A percentile compares a stretch with the other conserved stretches of the same genome.
phyloP scores from a whole-genome alignment of 129 eudicot species.

The Arctium lappa region DNA sequence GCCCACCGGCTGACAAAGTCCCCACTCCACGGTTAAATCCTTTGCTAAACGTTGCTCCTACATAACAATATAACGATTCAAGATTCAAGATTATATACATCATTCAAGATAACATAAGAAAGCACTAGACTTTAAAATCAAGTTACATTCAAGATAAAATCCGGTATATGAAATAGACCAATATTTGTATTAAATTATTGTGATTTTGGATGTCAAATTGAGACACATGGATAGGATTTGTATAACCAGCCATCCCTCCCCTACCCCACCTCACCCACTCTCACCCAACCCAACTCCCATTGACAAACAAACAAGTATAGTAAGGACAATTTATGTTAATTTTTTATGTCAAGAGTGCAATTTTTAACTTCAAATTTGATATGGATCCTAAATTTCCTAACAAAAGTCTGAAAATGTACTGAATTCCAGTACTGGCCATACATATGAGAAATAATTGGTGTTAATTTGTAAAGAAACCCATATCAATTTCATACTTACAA shows the following conservation, averaged over 20 bases:
- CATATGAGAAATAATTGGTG: background rate
- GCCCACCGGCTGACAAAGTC: constrained; percentile 69
- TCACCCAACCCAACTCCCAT: constrained; percentile 5
- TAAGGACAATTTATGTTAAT: background rate
- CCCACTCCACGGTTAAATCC: constrained; percentile 71
- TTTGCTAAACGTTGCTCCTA: constrained; percentile 74
- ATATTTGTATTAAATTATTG: background rate
- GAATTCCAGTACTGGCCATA: background rate
- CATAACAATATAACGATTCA: background rate
- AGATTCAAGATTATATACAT: background rate
- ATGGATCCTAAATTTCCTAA: background rate
- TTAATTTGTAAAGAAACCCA: constrained; percentile 4
- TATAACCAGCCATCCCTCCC: constrained; percentile 10
- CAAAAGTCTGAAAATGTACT: background rate
- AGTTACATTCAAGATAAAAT: background rate
- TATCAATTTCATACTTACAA: background rate
- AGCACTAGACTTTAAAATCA: background rate
- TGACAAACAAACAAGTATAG: constrained; percentile 3
- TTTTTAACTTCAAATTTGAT: background rate
- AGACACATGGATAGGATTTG: constrained; percentile 5
- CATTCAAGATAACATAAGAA: background rate
- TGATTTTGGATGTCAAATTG: constrained; percentile 11
- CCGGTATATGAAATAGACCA: background rate
- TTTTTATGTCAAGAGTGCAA: background rate
- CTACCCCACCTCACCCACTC: constrained; percentile 14